Conservation (phyloP, 768 basidiomycete genomes). For the Tricholoma sp. region DNA sequence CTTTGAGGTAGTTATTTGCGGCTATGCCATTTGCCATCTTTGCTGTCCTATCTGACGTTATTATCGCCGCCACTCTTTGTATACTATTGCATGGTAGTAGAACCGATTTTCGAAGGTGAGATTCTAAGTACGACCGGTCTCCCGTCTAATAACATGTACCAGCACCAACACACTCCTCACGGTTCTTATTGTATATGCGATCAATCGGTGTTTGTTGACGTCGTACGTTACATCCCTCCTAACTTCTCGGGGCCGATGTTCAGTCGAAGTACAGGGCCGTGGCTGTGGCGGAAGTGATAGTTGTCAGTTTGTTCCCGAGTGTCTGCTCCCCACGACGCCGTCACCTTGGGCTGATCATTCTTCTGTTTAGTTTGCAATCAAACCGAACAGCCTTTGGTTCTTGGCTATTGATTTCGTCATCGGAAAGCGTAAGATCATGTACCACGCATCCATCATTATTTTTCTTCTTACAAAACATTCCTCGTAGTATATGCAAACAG, state of each 20-base stretch:
- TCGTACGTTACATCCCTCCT: slow-evolving; percentile 26
- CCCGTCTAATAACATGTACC: background rate
- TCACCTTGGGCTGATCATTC: background rate
- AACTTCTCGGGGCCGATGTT: background rate
- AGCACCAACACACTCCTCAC: slow-evolving; percentile 40
- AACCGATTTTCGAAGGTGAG: slow-evolving; percentile 31
- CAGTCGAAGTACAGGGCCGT: slow-evolving; percentile 17
- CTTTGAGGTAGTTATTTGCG: slow-evolving; percentile 26
- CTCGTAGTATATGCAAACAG: slow-evolving; percentile 41
- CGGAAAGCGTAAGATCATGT: slow-evolving; percentile 34
- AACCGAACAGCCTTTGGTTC: slow-evolving; percentile 30
- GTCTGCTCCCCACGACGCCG: background rate
- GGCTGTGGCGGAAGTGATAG: slow-evolving; percentile 33
- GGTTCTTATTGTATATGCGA: slow-evolving; percentile 41
- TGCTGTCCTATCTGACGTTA: slow-evolving; percentile 40
- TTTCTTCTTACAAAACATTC: background rate
- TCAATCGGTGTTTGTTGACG: slow-evolving; percentile 45
- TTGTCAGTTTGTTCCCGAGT: slow-evolving; percentile 16
- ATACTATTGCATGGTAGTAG: slow-evolving; percentile 34
- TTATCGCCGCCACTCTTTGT: slow-evolving; percentile 38
- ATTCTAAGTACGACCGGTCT: background rate
- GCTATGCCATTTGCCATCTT: slow-evolving; percentile 40
- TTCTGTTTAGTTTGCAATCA: slow-evolving; percentile 19
- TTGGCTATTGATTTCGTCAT: slow-evolving; percentile 39
- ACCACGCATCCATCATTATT: background rate